Evolutionary conservation across 108 stramenopile genomes (phyloP).

Genomic region (Skeletonema costatum): DNA sequence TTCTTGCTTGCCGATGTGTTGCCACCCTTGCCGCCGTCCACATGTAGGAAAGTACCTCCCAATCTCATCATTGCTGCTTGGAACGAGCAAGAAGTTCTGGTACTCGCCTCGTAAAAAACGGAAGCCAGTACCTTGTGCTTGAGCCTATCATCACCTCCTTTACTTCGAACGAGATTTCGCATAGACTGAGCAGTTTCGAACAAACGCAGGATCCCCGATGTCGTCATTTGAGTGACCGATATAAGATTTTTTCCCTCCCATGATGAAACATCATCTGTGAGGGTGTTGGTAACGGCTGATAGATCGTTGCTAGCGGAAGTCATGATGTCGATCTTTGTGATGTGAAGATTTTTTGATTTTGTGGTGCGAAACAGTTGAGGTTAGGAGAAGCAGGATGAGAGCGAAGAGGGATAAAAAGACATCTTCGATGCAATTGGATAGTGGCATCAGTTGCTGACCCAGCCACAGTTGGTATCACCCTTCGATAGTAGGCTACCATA

Average conservation of each 20-base stretch:
- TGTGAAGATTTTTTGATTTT: not conserved
- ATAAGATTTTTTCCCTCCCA: conserved; percentile 57
- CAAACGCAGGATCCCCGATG: conserved; percentile 53
- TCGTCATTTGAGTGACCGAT: conserved; percentile 68
- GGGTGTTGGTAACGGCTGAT: conserved; percentile 23
- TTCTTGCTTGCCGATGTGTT: conserved; percentile 90
- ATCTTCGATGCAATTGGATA: not conserved
- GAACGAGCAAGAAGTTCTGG: conserved; percentile 94
- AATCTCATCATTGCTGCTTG: conserved; percentile 94
- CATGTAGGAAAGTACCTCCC: conserved; percentile 87
- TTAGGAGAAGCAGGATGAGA: not conserved
- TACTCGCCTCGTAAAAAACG: conserved; percentile 96
- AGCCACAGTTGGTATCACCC: no score
- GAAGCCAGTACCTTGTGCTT: conserved; percentile 66
- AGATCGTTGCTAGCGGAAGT: conserved; percentile 1
- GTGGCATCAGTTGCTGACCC: no score
- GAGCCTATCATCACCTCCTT: conserved; percentile 58
- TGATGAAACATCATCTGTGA: conserved; percentile 54
- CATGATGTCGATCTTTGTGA: not conserved
- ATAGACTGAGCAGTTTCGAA: conserved; percentile 52
- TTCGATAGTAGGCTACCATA: no score
- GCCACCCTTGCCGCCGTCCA: conserved; percentile 65
- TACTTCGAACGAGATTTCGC: conserved; percentile 51
- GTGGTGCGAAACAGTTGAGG: not conserved
- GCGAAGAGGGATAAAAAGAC: not conserved